A percentile compares a stretch with the other conserved stretches of the same genome.
Evolutionary conservation across 2,329 filamentous ascomycete species (phyloP).

Genomic region (Fusarium newnesense): DNA sequence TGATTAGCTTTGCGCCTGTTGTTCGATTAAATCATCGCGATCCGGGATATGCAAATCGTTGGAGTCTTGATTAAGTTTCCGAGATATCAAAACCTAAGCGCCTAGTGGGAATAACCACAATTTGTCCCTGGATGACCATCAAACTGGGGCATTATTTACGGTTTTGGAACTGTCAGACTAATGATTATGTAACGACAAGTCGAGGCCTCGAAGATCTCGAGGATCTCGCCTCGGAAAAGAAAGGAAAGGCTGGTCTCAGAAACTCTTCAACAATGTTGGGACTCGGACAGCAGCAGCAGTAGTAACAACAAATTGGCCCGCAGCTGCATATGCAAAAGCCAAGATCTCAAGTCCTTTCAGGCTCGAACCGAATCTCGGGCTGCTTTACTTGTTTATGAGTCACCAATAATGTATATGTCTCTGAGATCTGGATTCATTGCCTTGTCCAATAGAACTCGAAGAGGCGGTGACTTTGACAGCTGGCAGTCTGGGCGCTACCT

Average conservation of each 20-base stretch:
- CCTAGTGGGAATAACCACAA: not conserved
- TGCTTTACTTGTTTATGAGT: constrained; percentile 10
- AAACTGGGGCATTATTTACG: not conserved
- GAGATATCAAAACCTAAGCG: not conserved
- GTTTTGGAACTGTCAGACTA: not conserved
- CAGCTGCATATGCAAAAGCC: constrained; percentile 15
- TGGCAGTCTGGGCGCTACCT: constrained; percentile 33
- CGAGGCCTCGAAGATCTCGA: not conserved
- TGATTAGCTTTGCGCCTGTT: too few species aligned
- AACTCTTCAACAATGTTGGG: constrained; percentile 8
- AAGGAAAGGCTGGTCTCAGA: constrained; percentile 8
- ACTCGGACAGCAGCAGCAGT: not conserved
- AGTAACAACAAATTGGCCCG: not conserved
- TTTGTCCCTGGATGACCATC: not conserved
- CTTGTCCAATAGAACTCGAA: constrained; percentile 24
- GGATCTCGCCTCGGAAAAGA: not conserved
- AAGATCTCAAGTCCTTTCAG: constrained; percentile 7
- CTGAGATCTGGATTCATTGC: not conserved
- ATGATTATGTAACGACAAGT: not conserved
- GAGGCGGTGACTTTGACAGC: constrained; percentile 32
- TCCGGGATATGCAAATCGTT: not conserved
- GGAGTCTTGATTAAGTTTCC: not conserved
- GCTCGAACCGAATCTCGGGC: constrained; percentile 14
- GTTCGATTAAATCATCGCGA: not conserved
- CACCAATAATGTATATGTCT: constrained; percentile 22